phyloP scores from a whole-genome alignment of 495 filamentous ascomycete species.

The Daldinia decipiens region DNA sequence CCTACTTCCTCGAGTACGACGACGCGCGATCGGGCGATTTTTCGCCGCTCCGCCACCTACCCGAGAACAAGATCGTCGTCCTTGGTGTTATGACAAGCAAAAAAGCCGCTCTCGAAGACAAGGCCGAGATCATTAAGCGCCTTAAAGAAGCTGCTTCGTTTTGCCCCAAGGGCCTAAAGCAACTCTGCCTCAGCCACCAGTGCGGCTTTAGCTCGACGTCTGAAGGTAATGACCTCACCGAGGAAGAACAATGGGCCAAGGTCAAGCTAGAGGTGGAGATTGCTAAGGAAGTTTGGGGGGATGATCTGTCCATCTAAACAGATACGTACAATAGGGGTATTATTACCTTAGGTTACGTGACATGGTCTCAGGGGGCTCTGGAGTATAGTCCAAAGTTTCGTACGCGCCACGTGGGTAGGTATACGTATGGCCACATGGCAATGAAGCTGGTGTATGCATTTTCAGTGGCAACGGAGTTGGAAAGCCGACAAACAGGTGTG shows the following conservation, averaged over 20 bases:
- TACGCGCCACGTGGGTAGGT: not conserved
- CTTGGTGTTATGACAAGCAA: conserved; percentile 74
- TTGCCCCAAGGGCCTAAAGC: conserved; percentile 67
- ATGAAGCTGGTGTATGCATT: not conserved
- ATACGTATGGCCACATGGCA: not conserved
- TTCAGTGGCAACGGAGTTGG: conserved; percentile 3
- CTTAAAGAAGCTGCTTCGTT: conserved; percentile 69
- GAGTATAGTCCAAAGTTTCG: not conserved
- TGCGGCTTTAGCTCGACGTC: conserved; percentile 74
- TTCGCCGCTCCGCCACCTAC: conserved; percentile 69
- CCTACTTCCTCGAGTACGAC: conserved; percentile 77
- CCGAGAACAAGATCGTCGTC: conserved; percentile 72
- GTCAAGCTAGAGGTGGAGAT: conserved; percentile 57
- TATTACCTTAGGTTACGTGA: not conserved
- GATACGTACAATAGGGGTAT: not conserved
- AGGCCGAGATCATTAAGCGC: conserved; percentile 66
- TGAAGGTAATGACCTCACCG: conserved; percentile 68
- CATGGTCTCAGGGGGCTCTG: not conserved
- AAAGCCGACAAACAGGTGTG: not conserved
- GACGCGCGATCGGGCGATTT: conserved; percentile 73
- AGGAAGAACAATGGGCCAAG: conserved; percentile 69
- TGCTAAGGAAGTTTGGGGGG: conserved; percentile 61
- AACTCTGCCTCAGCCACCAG: conserved; percentile 72
- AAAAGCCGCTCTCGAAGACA: conserved; percentile 69
- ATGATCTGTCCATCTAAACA: conserved; percentile 52